A percentile compares a stretch with the other conserved stretches of the same genome.
Evolutionary conservation across 805 yeast species (phyloP).

Genomic region (Spathaspora sp.): DNA sequence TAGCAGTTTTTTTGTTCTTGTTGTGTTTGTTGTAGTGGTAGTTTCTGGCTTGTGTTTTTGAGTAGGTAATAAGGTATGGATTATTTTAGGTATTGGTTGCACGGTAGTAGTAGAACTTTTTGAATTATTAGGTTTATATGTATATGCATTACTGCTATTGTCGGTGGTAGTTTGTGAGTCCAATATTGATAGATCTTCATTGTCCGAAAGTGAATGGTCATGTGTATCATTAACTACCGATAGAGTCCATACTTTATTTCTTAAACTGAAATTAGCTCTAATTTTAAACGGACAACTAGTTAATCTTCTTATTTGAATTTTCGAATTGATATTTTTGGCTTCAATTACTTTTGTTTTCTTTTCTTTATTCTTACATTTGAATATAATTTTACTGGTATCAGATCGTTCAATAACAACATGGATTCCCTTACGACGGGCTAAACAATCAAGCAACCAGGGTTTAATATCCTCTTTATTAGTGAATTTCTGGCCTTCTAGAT

Average conservation of each 20-base stretch:
- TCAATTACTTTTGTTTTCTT: constrained; percentile 12
- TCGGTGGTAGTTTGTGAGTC: no score
- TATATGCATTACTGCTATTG: no score
- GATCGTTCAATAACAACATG: constrained; percentile 60
- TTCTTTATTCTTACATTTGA: constrained; percentile 49
- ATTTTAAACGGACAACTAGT: constrained; percentile 61
- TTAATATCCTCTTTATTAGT: constrained; percentile 47
- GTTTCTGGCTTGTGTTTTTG: background rate
- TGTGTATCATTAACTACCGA: constrained; percentile 59
- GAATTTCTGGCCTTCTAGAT: constrained; percentile 19
- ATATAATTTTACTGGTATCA: constrained; percentile 57
- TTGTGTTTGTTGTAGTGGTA: background rate
- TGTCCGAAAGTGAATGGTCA: constrained; percentile 37
- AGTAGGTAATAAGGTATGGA: background rate
- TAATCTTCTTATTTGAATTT: constrained; percentile 13
- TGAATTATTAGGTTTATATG: no score
- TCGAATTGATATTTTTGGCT: constrained; percentile 13
- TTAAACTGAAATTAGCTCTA: constrained; percentile 56
- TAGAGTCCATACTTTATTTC: constrained; percentile 54
- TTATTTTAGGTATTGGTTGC: background rate
- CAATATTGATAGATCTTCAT: background rate
- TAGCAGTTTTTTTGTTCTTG: background rate
- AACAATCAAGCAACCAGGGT: constrained; percentile 53
- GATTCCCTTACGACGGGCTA: constrained; percentile 46
- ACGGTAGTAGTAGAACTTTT: background rate